Evolutionary conservation across 495 filamentous ascomycete species (phyloP), one percentile per base, ranked within the genome.

Genomic region (Aspergillus nidulans): DNA sequence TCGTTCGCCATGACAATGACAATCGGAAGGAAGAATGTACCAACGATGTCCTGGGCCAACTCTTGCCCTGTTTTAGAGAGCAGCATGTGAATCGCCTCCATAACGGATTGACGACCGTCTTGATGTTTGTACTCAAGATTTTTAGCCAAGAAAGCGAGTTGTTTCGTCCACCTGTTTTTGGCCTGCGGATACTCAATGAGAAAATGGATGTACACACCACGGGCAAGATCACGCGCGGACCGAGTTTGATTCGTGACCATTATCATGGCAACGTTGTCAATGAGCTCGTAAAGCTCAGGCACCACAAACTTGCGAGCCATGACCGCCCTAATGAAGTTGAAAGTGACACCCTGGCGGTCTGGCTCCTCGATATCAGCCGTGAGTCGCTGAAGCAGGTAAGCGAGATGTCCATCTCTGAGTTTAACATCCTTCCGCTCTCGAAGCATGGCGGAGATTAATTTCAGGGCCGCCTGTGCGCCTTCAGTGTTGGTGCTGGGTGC

Each of bases 181-280:
- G 86, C 89, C 64, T 97, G 94, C 0, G 94, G 94, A 64, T 97
- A 98, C 41, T 97, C 89, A 58, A 91, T 84, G 32, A 98, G 69
- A 77, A 97, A 98, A 61, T 96, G 90, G 67, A 96, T 84, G 70
- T 95, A 98, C 21, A 85, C 87, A 19, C 90, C 89, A 25, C 95
- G 83, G 16, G 92, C 92, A 30, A 92, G 72, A 62, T 96, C 91
- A 39, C 92, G 81, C 3, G 92, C 88, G 57, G 85, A 83, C 60
- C 86, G 85, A 58, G 91, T 91, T 53, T 95, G 87, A 68, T 96
- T 97, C 21, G 88, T 96, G 53, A 98, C 89, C 92, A 97, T 96
- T 70, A 97, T 86, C n/a, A 78, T 82, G 21, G 89, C 88, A 28
- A 97, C 85, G 58, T 86, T 80, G 63, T 98, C 94, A 47, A 95